Evolutionary conservation across 306 rosid species (phyloP).

Genomic region (Sindora glabra): DNA sequence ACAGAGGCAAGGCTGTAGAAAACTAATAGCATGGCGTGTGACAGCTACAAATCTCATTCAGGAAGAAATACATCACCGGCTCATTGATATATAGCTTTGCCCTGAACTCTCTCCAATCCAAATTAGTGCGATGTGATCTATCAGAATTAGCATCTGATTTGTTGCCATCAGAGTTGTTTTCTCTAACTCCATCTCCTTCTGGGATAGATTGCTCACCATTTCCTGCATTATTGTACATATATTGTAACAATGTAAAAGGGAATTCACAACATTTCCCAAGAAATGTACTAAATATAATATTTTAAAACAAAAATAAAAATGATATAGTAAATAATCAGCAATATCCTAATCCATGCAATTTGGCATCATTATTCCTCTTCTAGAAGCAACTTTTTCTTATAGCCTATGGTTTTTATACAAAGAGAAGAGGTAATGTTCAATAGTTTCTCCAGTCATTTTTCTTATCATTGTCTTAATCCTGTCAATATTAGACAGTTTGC

Average conservation of each 20-base stretch:
- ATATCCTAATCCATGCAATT: not conserved
- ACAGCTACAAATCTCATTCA: not conserved
- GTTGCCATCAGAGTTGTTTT: slow-evolving; percentile 43
- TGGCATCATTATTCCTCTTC: not conserved
- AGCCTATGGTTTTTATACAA: not conserved
- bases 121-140: slow-evolving; percentile 33
- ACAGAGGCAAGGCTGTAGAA: slow-evolving; percentile 2
- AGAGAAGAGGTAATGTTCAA: no score
- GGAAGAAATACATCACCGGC: slow-evolving; percentile 55
- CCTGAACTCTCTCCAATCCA: slow-evolving; percentile 96
- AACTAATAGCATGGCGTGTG: not conserved
- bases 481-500: no score
- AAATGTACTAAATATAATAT: not conserved
- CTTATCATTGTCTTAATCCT: no score
- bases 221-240: slow-evolving; percentile 30
- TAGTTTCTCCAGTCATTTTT: no score
- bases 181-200: slow-evolving; percentile 63
- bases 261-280: not conserved
- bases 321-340: not conserved
- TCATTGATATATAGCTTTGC: slow-evolving; percentile 69
- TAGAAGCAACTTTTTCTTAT: not conserved
- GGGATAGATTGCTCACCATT: slow-evolving; percentile 66
- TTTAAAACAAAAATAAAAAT: slow-evolving; percentile 5
- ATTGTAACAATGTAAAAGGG: no score
- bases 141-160: slow-evolving; percentile 40